These are phyloP conservation scores for Anisodus acutangulus DNA, from an alignment of 257 asterid species.

Conservation along the genomic window DNA sequence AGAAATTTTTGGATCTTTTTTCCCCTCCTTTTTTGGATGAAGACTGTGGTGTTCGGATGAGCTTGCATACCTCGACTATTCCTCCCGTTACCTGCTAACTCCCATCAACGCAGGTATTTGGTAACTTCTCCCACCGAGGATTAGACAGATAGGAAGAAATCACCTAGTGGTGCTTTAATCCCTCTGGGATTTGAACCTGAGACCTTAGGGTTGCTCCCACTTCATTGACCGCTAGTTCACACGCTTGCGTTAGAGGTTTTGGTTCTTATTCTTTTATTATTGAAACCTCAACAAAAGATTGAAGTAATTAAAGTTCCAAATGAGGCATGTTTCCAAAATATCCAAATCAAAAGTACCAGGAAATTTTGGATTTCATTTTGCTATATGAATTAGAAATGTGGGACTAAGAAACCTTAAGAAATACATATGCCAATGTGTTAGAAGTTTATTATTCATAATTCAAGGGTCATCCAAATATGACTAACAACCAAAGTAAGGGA, in stretches of 20 bases:
- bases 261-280: background rate
- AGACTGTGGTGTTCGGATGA: background rate
- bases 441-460: constrained; percentile 4
- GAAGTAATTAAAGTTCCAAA: background rate
- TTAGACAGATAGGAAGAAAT: background rate
- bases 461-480: constrained; percentile 12
- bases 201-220: background rate
- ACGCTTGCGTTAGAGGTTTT: background rate
- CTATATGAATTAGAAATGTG: background rate
- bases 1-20: too few species aligned
- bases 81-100: background rate
- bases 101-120: background rate
- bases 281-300: constrained; percentile 1
- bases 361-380: background rate
- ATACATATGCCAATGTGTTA: background rate
- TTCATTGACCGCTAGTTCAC: background rate
- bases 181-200: background rate
- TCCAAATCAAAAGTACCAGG: background rate
- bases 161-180: background rate
- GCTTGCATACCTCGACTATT: constrained; percentile 9
- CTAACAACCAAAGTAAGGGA: background rate
- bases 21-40: background rate
- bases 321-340: background rate
- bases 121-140: background rate
- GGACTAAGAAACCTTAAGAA: background rate